Base-by-base conservation (phyloP, 805 yeast genomes). In the Wickerhamiella azyma region DNA sequence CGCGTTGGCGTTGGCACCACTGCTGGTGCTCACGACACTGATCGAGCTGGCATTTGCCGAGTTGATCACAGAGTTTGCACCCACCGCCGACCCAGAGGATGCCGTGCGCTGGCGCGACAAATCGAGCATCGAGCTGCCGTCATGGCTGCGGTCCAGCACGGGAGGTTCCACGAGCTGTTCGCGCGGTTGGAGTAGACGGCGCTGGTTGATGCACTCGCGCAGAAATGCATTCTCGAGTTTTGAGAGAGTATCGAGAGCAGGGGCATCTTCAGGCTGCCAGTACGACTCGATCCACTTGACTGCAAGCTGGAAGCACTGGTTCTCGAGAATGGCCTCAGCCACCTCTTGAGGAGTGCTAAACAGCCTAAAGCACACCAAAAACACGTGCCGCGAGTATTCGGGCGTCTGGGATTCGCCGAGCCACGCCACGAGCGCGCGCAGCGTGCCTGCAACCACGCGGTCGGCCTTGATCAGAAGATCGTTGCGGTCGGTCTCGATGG, bases 271-370 rank as follows among this genome's bases (percentile, higher is more conserved):
- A 37, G 71, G 75, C 51, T 78, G 75, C 96, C 96, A 89, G 59
- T 81, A 86, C 43, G 92, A 79, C 61, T 85, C 94, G 61, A 89
- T 65, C 98, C 98, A 89, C 17, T 54, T 37, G 17, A 45, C 41
- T 10, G 57, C 59, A 8, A 57, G 26, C 19, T 47, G 53, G 21
- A 24, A 26, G 30, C 40, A 26, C 19, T 16, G n/a, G 29, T 42
- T 37, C 26, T 35, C 45, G 9, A 28, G 21, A 13, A 42, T 42
- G 29, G 19, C 21, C 55, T 81, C 85, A 36, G 82, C 67, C 24
- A 88, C 65, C 49, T 81, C 84, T 28, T 71, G 66, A 1, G 88
- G 76, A 41, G 69, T 70, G 0, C 86, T 74, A 62, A 80, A 88
- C 46, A 76, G 74, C 54, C 86, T 71, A 64, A 81, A 85, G 37